These are phyloP conservation scores for Patellifolia procumbens DNA, from an alignment of 179 eudicot genomes.

Conservation along the genomic window DNA sequence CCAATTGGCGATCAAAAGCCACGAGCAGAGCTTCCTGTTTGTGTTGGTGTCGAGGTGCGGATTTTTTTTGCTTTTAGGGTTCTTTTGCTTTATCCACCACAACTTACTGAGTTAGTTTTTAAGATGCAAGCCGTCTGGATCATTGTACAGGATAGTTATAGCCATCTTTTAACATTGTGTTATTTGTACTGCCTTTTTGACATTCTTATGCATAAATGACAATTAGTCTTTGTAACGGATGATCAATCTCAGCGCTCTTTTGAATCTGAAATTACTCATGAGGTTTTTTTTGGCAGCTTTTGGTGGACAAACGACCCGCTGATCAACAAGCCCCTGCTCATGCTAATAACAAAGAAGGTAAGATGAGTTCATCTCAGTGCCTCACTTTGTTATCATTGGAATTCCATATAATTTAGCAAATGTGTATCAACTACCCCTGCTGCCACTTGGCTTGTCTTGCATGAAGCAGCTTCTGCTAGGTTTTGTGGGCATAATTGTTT, in stretches of 20 bases:
- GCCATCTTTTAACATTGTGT: neutral
- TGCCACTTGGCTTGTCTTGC: neutral
- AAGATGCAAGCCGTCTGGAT: neutral
- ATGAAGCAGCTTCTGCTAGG: too few relatives aligned
- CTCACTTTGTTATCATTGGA: neutral
- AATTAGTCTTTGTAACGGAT: neutral
- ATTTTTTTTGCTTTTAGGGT: constrained; percentile 10
- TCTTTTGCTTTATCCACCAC: neutral
- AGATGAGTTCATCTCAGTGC: constrained; percentile 12
- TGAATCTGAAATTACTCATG: neutral
- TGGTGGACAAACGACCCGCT: constrained; percentile 61
- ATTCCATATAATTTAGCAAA: neutral
- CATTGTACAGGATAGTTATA: neutral
- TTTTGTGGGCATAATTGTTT: neutral
- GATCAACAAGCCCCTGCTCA: constrained; percentile 46
- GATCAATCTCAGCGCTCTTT: neutral
- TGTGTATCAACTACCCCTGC: neutral
- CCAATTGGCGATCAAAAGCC: constrained; percentile 37
- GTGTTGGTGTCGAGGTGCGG: constrained; percentile 81
- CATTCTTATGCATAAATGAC: neutral
- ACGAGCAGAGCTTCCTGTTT: constrained; percentile 65
- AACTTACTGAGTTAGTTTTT: too few relatives aligned
- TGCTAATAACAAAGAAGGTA: constrained; percentile 62
- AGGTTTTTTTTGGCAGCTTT: constrained; percentile 47
- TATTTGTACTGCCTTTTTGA: too few relatives aligned